Evolutionary conservation across 2,329 filamentous ascomycete genomes (phyloP).

Genomic region (Ophiostoma perfectum): DNA sequence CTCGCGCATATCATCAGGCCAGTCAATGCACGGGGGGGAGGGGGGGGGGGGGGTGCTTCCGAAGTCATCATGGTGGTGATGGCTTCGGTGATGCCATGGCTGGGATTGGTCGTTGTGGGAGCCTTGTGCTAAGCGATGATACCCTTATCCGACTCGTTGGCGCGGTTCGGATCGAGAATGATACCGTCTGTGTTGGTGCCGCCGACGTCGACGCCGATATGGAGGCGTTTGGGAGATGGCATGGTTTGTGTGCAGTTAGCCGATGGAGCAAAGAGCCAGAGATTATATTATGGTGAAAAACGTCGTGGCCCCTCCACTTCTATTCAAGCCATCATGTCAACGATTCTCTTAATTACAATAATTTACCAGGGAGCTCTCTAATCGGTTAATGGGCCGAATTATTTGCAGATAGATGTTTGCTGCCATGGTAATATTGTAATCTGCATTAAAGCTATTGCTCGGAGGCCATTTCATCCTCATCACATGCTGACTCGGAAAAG

Average conservation of each 20-base stretch:
- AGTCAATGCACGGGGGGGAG: conserved; percentile 48
- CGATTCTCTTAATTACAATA: no score
- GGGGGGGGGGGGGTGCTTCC: no score
- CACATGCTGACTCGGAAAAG: no score
- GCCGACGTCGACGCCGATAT: conserved; percentile 45
- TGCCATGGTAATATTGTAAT: no score
- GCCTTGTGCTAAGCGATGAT: conserved; percentile 48
- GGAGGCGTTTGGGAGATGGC: conserved; percentile 27
- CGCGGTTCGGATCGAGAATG: conserved; percentile 41
- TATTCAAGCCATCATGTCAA: no score
- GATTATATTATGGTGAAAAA: not conserved
- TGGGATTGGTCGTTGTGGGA: conserved; percentile 45
- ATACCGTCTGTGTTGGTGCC: conserved; percentile 52
- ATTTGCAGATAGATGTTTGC: no score
- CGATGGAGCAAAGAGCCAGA: not conserved
- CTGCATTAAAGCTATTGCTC: no score
- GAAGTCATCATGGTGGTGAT: conserved; percentile 41
- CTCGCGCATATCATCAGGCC: conserved; percentile 44
- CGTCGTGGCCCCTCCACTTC: not conserved
- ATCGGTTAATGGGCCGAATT: no score
- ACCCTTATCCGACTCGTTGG: conserved; percentile 36
- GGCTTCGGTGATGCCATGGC: conserved; percentile 42
- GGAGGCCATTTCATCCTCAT: no score
- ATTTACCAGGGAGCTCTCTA: no score
- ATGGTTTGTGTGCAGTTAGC: not conserved